These are phyloP conservation scores for Lepidium sativum DNA, from an alignment of 345 rosid genomes.

Conservation along the genomic window DNA sequence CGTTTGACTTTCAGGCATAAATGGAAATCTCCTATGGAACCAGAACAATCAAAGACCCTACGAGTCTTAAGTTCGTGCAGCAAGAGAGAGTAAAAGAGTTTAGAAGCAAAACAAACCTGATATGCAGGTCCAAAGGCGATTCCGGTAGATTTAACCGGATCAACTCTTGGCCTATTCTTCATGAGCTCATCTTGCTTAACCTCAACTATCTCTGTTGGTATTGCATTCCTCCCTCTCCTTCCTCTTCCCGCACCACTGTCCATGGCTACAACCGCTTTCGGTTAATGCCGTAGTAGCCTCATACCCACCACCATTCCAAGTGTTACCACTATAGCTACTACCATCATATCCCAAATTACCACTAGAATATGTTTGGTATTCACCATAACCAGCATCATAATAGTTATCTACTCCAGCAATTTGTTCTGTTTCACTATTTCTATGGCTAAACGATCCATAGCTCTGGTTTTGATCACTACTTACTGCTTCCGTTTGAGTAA, in stretches of 20 bases:
- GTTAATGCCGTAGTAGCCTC: slow-evolving; percentile 23
- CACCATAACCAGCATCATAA: slow-evolving; percentile 25
- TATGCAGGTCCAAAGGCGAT: slow-evolving; percentile 92
- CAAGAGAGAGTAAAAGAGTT: not conserved
- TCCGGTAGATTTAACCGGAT: slow-evolving; percentile 77
- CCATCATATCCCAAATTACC: slow-evolving; percentile 26
- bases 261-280: slow-evolving; percentile 20
- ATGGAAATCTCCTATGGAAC: not conserved
- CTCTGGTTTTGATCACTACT: slow-evolving; percentile 11
- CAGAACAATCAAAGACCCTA: not conserved
- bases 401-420: slow-evolving; percentile 21
- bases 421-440: slow-evolving; percentile 17
- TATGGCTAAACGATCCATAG: slow-evolving; percentile 19
- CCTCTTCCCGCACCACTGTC: slow-evolving; percentile 38
- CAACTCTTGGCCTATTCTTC: slow-evolving; percentile 88
- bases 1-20: not conserved
- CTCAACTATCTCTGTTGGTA: slow-evolving; percentile 69
- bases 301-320: slow-evolving; percentile 34
- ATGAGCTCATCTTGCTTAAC: slow-evolving; percentile 94
- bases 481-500: slow-evolving; percentile 24
- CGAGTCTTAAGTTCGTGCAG: no score
- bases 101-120: slow-evolving; percentile 47
- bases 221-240: slow-evolving; percentile 69
- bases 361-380: slow-evolving; percentile 29
- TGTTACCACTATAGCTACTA: slow-evolving; percentile 27